Conservation (phyloP, 495 filamentous ascomycete species). For the Hypoxylon fragiforme region DNA sequence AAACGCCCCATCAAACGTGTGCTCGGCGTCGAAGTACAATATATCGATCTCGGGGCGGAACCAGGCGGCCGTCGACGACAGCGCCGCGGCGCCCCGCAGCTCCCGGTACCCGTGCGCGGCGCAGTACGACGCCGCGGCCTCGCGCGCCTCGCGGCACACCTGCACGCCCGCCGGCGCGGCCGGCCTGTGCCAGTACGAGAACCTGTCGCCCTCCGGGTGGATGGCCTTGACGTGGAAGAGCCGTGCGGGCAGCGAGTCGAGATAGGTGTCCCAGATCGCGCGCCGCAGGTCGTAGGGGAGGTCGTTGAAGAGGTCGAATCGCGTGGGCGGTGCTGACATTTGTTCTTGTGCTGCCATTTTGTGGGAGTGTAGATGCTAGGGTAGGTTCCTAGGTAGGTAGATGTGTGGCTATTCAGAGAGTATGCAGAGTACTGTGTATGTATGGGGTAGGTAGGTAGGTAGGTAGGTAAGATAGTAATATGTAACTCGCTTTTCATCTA, state of each 20-base stretch:
- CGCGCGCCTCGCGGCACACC: neutral
- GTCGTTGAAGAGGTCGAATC: neutral
- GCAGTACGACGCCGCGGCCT: neutral
- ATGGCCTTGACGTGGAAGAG: neutral
- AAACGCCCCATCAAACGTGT: neutral
- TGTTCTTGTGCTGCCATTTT: too few species aligned
- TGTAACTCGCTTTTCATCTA: too few species aligned
- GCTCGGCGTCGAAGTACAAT: neutral
- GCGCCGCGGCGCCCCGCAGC: neutral
- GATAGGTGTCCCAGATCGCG: neutral
- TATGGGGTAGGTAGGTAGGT: too few species aligned
- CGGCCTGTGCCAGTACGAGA: neutral
- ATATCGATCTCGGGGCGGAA: constrained; percentile 4
- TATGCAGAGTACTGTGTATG: too few species aligned
- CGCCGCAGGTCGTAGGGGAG: neutral
- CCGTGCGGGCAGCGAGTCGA: neutral
- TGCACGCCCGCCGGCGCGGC: neutral
- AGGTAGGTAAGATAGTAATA: too few species aligned
- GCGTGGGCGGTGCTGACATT: neutral
- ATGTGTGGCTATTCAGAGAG: too few species aligned
- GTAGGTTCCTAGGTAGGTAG: neutral
- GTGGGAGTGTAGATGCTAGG: neutral
- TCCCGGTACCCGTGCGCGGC: neutral
- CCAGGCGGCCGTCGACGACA: neutral
- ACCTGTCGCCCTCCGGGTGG: neutral